Base-by-base conservation (phyloP, 2,329 filamentous ascomycete genomes). In the Ophiocordyceps sinensis region DNA sequence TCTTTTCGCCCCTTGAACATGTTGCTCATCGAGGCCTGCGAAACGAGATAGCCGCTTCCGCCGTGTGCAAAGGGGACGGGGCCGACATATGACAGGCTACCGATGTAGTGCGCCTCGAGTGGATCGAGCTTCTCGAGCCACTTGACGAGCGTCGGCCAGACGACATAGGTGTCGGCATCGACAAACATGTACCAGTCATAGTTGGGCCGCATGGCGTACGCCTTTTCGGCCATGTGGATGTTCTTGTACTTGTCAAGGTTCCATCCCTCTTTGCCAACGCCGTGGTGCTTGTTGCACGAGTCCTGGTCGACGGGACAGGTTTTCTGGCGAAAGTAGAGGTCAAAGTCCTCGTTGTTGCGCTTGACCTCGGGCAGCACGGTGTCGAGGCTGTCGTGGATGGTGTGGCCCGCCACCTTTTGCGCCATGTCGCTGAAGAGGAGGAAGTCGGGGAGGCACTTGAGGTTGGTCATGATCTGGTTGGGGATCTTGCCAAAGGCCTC, bases 191-290 rank as follows among this genome's bases (percentile, higher is more conserved):
- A 78, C 73, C 74, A 78, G 47, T 75, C 68, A 43, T 67, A 67
- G 43, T 63, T 51, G 10, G 73, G 72, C 9, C 66, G 63, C 54
- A 69, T 55, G 21, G 56, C 50, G 48, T 67, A 76, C 1, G 68
- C 55, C 56, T 73, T 71, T 54, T 74, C 67, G 12, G 72, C 66
- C 52, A 77, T 75, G 51, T 75, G 73, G 37, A 75, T 60, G 52
- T 75, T 76, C 56, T 78, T 78, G 60, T 75, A 78, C 57, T 75
- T 77, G 59, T 78, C 74, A 32, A 78, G 54, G 15, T 59, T 62
- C 74, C 73, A 77, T 2, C 62, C 64, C 19, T 64, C 57, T 45
- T 50, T 42, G 42, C 44, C 45, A 7, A 43, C 42, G 38, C 54
- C 41, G 40, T 47, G 42, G 42, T 45, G 29, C 52, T 55, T 59